These are phyloP conservation scores for Entelexis sorbosivorans DNA, from an alignment of 1,139 yeast genomes.

Conservation along the genomic window DNA sequence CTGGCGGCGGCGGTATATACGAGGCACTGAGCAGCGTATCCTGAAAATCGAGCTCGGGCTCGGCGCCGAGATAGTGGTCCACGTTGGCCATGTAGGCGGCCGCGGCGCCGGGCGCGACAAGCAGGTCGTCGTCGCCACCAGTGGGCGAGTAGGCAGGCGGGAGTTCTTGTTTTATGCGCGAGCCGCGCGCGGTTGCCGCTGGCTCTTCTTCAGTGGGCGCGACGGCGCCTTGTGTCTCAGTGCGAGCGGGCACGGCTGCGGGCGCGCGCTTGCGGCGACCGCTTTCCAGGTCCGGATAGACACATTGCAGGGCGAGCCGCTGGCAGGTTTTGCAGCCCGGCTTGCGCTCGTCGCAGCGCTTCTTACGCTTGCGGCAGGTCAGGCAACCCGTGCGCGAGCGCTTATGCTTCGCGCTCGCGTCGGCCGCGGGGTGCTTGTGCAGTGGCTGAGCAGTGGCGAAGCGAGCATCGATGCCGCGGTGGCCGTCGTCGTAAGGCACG, in stretches of 20 bases:
- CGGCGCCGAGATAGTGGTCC: no score
- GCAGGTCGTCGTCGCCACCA: no score
- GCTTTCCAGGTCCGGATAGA: constrained; percentile 38
- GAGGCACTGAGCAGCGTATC: no score
- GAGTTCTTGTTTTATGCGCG: no score
- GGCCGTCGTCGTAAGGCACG: neutral
- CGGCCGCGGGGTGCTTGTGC: neutral
- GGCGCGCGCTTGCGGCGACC: constrained; percentile 24
- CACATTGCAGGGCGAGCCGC: constrained; percentile 45
- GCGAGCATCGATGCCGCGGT: neutral
- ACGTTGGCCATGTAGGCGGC: no score
- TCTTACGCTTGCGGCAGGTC: constrained; percentile 61
- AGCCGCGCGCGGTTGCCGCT: constrained; percentile 12
- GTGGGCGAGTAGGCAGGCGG: no score
- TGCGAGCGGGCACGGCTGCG: no score
- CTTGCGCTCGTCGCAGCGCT: constrained; percentile 55
- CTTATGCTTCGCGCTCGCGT: constrained; percentile 3
- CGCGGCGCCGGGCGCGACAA: no score
- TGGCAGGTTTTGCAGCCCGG: constrained; percentile 54
- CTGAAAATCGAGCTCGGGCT: no score
- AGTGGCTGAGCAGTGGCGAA: neutral
- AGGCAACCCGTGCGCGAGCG: constrained; percentile 49
- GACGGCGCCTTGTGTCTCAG: no score
- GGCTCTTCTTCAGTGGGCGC: no score
- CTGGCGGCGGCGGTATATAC: neutral